Evolutionary conservation across 306 rosid genomes (phyloP), one percentile per base, ranked within the genome.

Genomic region (Myrica gale): DNA sequence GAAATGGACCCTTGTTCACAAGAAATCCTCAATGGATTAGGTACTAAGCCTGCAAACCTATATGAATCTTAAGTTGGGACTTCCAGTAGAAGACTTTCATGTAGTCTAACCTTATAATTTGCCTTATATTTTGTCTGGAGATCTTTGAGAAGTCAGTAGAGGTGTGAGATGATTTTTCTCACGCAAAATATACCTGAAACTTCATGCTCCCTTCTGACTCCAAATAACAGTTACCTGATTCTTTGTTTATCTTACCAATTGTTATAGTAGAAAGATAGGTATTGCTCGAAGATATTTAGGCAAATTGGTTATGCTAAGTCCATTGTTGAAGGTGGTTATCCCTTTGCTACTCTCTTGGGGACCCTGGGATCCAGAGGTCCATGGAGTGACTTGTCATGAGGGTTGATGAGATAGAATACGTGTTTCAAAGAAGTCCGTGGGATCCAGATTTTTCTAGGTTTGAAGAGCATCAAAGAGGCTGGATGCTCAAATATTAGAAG

Each of bases 381-480:
- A 11, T 48, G 8, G 52, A 48, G 16, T 10, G 32, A 55, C 11
- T 9, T n/a, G 61, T 19, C 9, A 13, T 62, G 46, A 37, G 15
- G 37, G 68, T 12, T 37, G 12, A 13, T 62, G 66, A 60, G 17
- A 61, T 15, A 61, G 68, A 46, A 63, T 4, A 41, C 19, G 16
- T 63, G n/a, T 63, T 15, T 16, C 47, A 7, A 39, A 12, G 44
- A 62, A n/a, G n/a, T 63, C 47, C 68, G 5, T 5, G 43, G 68
- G 45, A 32, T 21, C 68, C 43, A 61, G 68, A 13, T 62, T 15
- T 62, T 8, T 37, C 26, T 66, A n/a, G 41, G n/a, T 42, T 66
- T 66, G 12, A 66, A 66, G 48, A 66, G 51, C 42, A 42, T 66
- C 32, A n/a, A 42, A 66, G 70, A 41, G 70, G 26, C 70, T 66